Evolutionary conservation across 768 basidiomycete genomes (phyloP), one percentile per base, ranked within the genome.

Genomic region (Rhodotorula babjevae): DNA sequence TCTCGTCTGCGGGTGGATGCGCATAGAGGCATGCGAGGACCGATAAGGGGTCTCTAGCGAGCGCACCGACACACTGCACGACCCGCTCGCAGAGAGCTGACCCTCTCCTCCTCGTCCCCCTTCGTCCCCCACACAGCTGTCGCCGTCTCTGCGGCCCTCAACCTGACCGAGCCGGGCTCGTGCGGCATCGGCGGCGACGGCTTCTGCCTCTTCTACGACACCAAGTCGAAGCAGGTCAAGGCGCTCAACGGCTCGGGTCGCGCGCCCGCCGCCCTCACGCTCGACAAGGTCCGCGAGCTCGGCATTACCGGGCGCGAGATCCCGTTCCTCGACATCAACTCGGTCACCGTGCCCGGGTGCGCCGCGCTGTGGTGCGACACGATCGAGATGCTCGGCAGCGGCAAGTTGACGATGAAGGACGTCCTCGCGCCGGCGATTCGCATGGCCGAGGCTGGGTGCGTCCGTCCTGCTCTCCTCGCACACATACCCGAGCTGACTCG

Each of bases 331-430:
- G 88, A 95, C 80, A 83, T 95, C 53, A 96, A 96, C 79, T 85
- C 89, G 18, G 77, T 72, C 46, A 81, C 78, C 33, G 79, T 82
- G 40, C 77, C 79, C 86, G 93, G 95, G 63, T 90, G 91, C n/a
- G 91, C 94, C 7, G 91, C 93, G 47, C 93, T 93, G 25, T 98
- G 95, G 94, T 84, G 91, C 27, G 96, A 97, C 80, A 90, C 93
- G 0, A 84, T 97, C 47, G 86, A 90, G 71, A 83, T 83, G 52
- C 87, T 96, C 65, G 95, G 95, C 27, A 91, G 87, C 73, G 89
- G 91, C 18, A 87, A 86, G 70, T 67, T 90, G 8, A 83, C 82
- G 2, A 75, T 89, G 59, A 86, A 85, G 7, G 91, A 97, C 25
- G 84, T 93, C 44, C 84, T 98, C 36, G 89, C 83, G 36, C 96